Conservation (phyloP, 331 rosid species). For the Rosa hybrid region DNA sequence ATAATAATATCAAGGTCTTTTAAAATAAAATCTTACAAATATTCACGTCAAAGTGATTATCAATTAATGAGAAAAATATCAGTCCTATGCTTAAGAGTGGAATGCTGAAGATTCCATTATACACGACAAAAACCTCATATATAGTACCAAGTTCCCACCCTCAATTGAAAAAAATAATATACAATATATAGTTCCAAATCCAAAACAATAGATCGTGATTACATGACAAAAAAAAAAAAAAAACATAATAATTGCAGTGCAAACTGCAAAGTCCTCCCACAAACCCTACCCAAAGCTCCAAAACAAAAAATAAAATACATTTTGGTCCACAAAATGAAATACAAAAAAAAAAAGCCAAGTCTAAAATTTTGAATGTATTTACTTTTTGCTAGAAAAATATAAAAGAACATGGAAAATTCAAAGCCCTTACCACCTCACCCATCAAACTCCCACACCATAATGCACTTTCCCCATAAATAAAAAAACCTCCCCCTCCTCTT, state of each 20-base stretch:
- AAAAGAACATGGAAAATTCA: background rate
- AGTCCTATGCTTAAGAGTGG: background rate
- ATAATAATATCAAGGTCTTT: no score
- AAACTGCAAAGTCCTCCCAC: background rate
- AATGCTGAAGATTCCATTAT: background rate
- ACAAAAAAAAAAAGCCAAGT: no score
- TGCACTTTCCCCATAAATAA: background rate
- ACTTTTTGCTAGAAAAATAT: no score
- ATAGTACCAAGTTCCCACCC: no score
- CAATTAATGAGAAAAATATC: no score
- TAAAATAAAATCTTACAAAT: no score
- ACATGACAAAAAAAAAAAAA: no score
- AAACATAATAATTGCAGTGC: background rate
- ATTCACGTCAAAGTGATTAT: no score
- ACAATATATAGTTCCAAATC: no score
- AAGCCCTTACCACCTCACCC: background rate
- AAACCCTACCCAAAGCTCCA: background rate
- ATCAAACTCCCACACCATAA: background rate
- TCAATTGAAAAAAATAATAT: no score
- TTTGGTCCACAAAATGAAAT: background rate
- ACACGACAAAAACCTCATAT: background rate
- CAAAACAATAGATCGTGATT: no score
- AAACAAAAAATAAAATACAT: background rate
- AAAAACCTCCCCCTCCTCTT: background rate
- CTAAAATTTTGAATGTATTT: no score